These are phyloP conservation scores for Lantana camara DNA, from an alignment of 257 asterid genomes.

Conservation along the genomic window DNA sequence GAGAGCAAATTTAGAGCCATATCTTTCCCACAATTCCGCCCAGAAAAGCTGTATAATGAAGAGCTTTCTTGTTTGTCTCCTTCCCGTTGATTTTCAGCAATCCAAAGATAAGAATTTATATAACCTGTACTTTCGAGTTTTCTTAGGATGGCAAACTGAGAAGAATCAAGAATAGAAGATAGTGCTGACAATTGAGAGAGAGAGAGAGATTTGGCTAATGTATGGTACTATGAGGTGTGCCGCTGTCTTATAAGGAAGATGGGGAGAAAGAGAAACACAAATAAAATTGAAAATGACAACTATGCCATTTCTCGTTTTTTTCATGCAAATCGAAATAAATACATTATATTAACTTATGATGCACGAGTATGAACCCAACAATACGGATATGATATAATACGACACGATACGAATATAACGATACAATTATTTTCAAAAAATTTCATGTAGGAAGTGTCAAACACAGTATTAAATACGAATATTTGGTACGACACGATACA, in stretches of 20 bases:
- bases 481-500: too few relatives aligned
- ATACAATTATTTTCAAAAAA: too few relatives aligned
- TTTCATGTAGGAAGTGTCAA: too few relatives aligned
- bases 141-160: slow-evolving; percentile 23
- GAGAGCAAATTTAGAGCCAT: slow-evolving; percentile 61
- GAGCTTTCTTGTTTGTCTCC: background rate
- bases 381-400: too few relatives aligned
- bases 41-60: slow-evolving; percentile 10
- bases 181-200: background rate
- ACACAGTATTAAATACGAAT: too few relatives aligned
- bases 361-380: too few relatives aligned
- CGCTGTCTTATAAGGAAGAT: slow-evolving; percentile 14
- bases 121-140: slow-evolving; percentile 17
- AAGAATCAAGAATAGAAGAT: too few relatives aligned
- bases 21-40: too few relatives aligned
- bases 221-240: slow-evolving; percentile 7
- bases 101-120: slow-evolving; percentile 22
- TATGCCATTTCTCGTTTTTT: background rate
- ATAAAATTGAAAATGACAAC: slow-evolving; percentile 15
- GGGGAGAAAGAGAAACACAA: background rate
- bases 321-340: slow-evolving; percentile 2
- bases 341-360: background rate
- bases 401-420: too few relatives aligned
- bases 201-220: background rate
- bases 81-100: slow-evolving; percentile 4